phyloP scores from a whole-genome alignment of 495 filamentous ascomycete species.

The Bathelium albidoporum region DNA sequence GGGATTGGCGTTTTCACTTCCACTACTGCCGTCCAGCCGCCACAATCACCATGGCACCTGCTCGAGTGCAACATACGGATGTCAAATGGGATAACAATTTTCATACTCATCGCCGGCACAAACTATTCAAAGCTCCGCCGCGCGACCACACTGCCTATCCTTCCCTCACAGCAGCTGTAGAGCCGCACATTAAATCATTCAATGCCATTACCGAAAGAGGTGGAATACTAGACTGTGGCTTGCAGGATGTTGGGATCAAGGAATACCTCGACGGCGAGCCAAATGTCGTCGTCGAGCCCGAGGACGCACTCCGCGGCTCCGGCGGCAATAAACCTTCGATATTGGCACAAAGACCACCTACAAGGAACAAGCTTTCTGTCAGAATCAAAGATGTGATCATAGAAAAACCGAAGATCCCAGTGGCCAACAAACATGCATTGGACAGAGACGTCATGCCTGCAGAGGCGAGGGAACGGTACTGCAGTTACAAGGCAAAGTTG shows the following conservation, averaged over 20 bases:
- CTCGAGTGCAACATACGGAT: constrained; percentile 30
- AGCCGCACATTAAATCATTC: constrained; percentile 90
- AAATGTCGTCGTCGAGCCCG: neutral
- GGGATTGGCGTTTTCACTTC: neutral
- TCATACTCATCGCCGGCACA: constrained; percentile 69
- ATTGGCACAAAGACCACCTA: constrained; percentile 23
- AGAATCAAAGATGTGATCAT: constrained; percentile 67
- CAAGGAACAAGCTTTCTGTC: constrained; percentile 60
- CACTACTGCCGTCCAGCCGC: constrained; percentile 12
- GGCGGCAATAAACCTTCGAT: constrained; percentile 32
- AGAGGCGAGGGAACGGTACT: constrained; percentile 89
- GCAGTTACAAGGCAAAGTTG: constrained; percentile 80
- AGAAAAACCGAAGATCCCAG: constrained; percentile 62
- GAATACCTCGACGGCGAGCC: constrained; percentile 69
- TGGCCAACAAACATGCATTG: constrained; percentile 64
- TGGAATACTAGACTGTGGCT: constrained; percentile 60
- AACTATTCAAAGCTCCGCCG: constrained; percentile 79
- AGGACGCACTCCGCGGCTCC: constrained; percentile 26
- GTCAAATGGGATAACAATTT: constrained; percentile 74
- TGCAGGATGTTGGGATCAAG: constrained; percentile 85
- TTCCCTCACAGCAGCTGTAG: constrained; percentile 65
- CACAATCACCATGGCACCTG: constrained; percentile 46
- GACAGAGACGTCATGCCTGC: constrained; percentile 81
- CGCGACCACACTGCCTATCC: constrained; percentile 82
- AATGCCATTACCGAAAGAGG: constrained; percentile 73